Evolutionary conservation across 257 asterid genomes (phyloP).

Genomic region (Gentiana straminea): DNA sequence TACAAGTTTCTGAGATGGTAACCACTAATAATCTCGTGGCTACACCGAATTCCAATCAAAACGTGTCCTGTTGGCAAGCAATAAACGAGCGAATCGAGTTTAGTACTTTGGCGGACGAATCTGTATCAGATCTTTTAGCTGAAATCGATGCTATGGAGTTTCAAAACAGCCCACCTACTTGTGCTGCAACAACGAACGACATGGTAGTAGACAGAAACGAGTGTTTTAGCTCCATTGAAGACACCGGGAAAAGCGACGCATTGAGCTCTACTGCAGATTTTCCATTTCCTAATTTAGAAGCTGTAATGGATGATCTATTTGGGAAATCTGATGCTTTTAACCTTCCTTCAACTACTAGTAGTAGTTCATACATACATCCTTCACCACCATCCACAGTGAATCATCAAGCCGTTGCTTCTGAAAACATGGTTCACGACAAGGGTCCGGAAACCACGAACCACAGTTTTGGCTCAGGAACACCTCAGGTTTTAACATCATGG

Average conservation of each 20-base stretch:
- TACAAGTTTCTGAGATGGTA: no score
- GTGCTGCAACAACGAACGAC: constrained; percentile 23
- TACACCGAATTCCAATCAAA: constrained; percentile 10
- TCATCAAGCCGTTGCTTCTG: constrained; percentile 28
- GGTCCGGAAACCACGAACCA: constrained; percentile 38
- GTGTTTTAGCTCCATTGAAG: constrained; percentile 38
- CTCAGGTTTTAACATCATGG: constrained; percentile 39
- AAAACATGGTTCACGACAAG: constrained; percentile 16
- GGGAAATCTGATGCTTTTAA: constrained; percentile 24
- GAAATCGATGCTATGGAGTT: constrained; percentile 49
- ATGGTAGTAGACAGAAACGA: constrained; percentile 29
- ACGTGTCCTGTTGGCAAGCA: constrained; percentile 25
- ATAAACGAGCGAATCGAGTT: constrained; percentile 30
- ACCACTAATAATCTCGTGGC: constrained; percentile 12
- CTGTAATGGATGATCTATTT: constrained; percentile 17
- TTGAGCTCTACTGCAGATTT: constrained; percentile 27
- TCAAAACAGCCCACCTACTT: constrained; percentile 39
- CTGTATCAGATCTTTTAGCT: constrained; percentile 41
- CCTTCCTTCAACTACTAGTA: constrained; percentile 65
- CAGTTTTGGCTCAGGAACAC: constrained; percentile 45
- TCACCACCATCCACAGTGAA: constrained; percentile 10
- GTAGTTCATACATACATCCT: constrained; percentile 42
- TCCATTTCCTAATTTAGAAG: constrained; percentile 21
- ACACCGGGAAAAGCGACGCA: constrained; percentile 37
- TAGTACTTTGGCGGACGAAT: constrained; percentile 42